Conservation (phyloP, 257 asterid genomes). For the Primulina eburnea region DNA sequence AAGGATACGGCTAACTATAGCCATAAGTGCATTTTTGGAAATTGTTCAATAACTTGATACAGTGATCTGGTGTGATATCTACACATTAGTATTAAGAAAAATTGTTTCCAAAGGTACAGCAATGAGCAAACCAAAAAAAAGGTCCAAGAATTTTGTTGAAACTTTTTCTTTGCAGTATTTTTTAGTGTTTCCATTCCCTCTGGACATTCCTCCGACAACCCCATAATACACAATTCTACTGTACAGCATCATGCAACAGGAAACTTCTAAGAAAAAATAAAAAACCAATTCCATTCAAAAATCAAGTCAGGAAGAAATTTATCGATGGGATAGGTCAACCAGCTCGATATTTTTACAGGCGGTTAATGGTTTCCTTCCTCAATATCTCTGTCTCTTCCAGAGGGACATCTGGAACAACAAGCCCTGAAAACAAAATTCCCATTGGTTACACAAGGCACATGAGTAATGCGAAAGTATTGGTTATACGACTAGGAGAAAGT, state of each 20-base stretch:
- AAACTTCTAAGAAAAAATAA: background rate
- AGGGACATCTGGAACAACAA: slow-evolving; percentile 90
- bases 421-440: slow-evolving; percentile 48
- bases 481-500: slow-evolving; percentile 1
- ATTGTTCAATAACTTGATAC: background rate
- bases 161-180: background rate
- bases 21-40: background rate
- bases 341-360: slow-evolving; percentile 57
- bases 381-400: slow-evolving; percentile 80
- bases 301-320: slow-evolving; percentile 3
- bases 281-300: background rate
- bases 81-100: background rate
- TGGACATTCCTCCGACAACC: slow-evolving; percentile 9
- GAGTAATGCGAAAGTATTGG: background rate
- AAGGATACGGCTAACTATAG: background rate
- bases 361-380: slow-evolving; percentile 88
- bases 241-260: slow-evolving; percentile 5
- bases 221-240: slow-evolving; percentile 1
- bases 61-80: background rate
- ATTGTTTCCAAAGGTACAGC: background rate
- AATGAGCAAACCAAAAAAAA: background rate
- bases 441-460: background rate
- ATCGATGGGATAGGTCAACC: slow-evolving; percentile 44
- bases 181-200: background rate
- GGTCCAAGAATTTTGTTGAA: background rate